Percentiles rank a stretch among this genome's conserved stretches.
These are phyloP conservation scores for Volutella citrinella DNA, from an alignment of 2,329 filamentous ascomycete species.

Conservation along the genomic window DNA sequence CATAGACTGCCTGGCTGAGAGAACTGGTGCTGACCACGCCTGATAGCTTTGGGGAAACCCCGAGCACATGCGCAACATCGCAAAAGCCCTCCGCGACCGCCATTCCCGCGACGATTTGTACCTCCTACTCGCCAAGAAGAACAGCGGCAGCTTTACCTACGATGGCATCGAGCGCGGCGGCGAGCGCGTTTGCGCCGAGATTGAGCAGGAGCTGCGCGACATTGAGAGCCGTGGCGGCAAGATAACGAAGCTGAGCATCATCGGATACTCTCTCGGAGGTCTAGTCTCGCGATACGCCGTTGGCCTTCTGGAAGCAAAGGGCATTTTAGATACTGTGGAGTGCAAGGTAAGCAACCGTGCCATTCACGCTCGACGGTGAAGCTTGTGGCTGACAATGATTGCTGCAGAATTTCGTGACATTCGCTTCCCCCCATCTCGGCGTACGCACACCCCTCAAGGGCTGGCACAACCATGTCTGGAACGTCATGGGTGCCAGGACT, in stretches of 20 bases:
- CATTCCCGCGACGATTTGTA: slow-evolving; percentile 63
- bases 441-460: slow-evolving; percentile 68
- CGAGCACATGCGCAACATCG: slow-evolving; percentile 66
- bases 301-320: slow-evolving; percentile 77
- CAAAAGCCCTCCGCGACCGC: slow-evolving; percentile 59
- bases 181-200: slow-evolving; percentile 65
- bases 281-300: slow-evolving; percentile 83
- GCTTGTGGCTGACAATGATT: too few relatives aligned
- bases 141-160: slow-evolving; percentile 69
- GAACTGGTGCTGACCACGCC: slow-evolving; percentile 12
- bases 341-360: slow-evolving; percentile 67
- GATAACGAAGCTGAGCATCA: slow-evolving; percentile 78
- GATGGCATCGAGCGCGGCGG: slow-evolving; percentile 67
- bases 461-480: slow-evolving; percentile 68
- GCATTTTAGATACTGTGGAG: slow-evolving; percentile 73
- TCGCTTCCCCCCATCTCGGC: slow-evolving; percentile 82
- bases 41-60: slow-evolving; percentile 75
- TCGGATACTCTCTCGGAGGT: slow-evolving; percentile 88
- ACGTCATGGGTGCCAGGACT: slow-evolving; percentile 77
- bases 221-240: slow-evolving; percentile 62
- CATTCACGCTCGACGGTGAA: too few relatives aligned
- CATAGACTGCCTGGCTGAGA: slow-evolving; percentile 19
- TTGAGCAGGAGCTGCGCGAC: slow-evolving; percentile 59
- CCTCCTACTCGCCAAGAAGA: slow-evolving; percentile 69
- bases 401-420: slow-evolving; percentile 81